Evolutionary conservation across 768 basidiomycete species (phyloP), one percentile per base, ranked within the genome.

Genomic region (Rhodotorula toruloides): DNA sequence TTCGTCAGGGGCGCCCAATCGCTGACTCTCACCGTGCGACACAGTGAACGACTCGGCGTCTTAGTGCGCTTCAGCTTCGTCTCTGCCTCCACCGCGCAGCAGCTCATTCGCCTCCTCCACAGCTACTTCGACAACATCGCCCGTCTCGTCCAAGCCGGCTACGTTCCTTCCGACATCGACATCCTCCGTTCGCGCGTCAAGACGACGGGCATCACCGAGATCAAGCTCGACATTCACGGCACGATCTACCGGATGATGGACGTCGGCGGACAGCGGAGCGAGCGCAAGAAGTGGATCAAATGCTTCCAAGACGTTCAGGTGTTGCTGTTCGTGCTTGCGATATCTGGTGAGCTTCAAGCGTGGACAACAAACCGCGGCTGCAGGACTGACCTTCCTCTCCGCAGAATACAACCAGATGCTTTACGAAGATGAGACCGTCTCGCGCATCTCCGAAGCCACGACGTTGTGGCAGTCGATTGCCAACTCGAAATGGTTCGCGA

Each of bases 381-480:
- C n/a, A n/a, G n/a, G n/a, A n/a, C n/a, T n/a, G n/a, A n/a, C n/a
- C n/a, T n/a, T n/a, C n/a, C n/a, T n/a, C n/a, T n/a, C n/a, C n/a
- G n/a, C n/a, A 81, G 92, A 98, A 81, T 98, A 93, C 77, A 87
- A 93, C 77, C 91, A 96, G 81, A 90, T 90, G 85, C 79, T 97
- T 76, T 94, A 94, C 78, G 93, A 96, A 79, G 91, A 96, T 77
- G 65, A 72, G 44, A 54, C 10, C 72, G 89, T 69, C 87, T 94
- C 94, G 78, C 91, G 92, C 71, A 93, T 98, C 88, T 87, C 92
- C 80, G 94, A 96, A 77, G 90, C 92, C 0, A 79, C 94, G 48
- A 91, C 91, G 0, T 86, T 96, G 50, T 98, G 94, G 78, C 91
- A 94, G 77, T 94, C 91, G 54, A 94, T 97, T 81, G 91, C 91